Evolutionary conservation across 23 red algal genomes (phyloP).

Genomic region (Gracilaria vermiculophylla): DNA sequence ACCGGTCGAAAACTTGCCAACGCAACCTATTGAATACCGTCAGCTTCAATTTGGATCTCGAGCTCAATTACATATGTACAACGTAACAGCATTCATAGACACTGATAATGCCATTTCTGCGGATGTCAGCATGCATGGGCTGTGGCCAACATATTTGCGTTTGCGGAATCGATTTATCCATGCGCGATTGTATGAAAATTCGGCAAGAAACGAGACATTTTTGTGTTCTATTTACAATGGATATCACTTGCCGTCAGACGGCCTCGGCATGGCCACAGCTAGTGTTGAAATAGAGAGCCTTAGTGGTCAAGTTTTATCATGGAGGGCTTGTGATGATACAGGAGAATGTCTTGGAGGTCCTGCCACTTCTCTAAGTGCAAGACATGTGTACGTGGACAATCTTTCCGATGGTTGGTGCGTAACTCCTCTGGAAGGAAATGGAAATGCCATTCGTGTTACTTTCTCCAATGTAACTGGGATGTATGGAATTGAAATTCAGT

Average conservation of each 20-base stretch:
- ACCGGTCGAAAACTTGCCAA: not conserved
- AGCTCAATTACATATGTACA: not conserved
- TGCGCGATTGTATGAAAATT: conserved; percentile 19
- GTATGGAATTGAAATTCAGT: conserved; percentile 15
- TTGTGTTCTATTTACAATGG: conserved; percentile 28
- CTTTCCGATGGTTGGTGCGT: conserved; percentile 28
- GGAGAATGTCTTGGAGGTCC: conserved; percentile 30
- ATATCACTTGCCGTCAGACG: conserved; percentile 3
- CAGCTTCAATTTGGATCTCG: conserved; percentile 14
- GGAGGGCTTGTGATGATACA: conserved; percentile 24
- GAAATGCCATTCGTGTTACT: conserved; percentile 8
- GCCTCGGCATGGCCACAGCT: not conserved
- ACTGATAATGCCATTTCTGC: not conserved
- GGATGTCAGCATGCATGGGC: not conserved
- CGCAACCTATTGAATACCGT: conserved; percentile 10
- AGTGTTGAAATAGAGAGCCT: conserved; percentile 1
- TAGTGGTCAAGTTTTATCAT: not conserved
- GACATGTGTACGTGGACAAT: not conserved
- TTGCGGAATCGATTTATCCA: conserved; percentile 5
- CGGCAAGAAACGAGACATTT: not conserved
- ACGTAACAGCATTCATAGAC: not conserved
- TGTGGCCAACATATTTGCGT: not conserved
- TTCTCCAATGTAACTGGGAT: conserved; percentile 17
- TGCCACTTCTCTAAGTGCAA: not conserved
- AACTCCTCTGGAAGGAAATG: conserved; percentile 20